phyloP scores from a whole-genome alignment of 495 filamentous ascomycete species.

The Lasiosphaeris hirsuta region DNA sequence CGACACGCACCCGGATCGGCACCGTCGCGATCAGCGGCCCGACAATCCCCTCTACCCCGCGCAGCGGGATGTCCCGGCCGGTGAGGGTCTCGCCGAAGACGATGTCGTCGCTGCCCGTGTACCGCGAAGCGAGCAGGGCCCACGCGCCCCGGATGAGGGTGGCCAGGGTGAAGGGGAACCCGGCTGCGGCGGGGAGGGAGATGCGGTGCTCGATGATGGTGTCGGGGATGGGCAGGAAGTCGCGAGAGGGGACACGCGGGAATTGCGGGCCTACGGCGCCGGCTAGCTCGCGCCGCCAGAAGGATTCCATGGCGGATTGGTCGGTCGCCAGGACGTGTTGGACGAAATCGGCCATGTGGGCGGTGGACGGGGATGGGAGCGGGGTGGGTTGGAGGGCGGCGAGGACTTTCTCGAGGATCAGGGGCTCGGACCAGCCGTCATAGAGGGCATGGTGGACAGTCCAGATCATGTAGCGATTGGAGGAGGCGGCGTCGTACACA shows the following conservation, averaged over 20 bases:
- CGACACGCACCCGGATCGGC: conserved; percentile 44
- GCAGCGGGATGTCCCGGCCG: conserved; percentile 45
- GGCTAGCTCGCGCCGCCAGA: conserved; percentile 14
- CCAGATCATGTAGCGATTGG: conserved; percentile 16
- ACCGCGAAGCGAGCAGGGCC: conserved; percentile 39
- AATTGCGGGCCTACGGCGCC: conserved; percentile 20
- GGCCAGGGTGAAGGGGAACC: conserved; percentile 21
- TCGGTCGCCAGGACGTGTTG: conserved; percentile 31
- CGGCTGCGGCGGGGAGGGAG: neutral
- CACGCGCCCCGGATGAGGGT: conserved; percentile 42
- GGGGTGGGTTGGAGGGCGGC: conserved; percentile 11
- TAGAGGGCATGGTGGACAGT: conserved; percentile 64
- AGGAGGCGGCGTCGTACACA: neutral
- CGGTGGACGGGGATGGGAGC: conserved; percentile 19
- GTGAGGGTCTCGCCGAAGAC: conserved; percentile 41
- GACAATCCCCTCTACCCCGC: conserved; percentile 44
- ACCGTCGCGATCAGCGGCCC: conserved; percentile 58
- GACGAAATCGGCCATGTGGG: conserved; percentile 35
- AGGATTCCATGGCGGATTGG: conserved; percentile 3
- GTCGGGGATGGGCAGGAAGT: conserved; percentile 14
- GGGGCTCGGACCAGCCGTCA: conserved; percentile 58
- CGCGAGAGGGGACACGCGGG: conserved; percentile 22
- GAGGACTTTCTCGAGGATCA: conserved; percentile 23
- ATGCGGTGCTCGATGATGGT: conserved; percentile 12
- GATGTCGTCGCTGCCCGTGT: conserved; percentile 37